Conservation (phyloP, 345 rosid genomes). For the Eucalyptus cloeziana region DNA sequence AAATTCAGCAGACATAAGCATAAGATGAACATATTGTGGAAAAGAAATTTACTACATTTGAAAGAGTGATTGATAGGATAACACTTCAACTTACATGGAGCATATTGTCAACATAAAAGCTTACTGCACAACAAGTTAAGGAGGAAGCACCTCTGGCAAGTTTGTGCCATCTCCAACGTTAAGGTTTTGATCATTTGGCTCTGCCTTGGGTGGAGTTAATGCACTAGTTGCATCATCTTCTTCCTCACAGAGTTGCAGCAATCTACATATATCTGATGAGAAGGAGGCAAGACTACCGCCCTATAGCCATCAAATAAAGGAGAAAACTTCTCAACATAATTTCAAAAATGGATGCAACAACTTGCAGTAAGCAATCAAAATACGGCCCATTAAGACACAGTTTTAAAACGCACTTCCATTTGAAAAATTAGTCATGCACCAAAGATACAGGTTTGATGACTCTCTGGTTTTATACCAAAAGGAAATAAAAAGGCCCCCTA, state of each 20-base stretch:
- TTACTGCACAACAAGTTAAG: background rate
- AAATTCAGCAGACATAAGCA: background rate
- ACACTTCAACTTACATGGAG: background rate
- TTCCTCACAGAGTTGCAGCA: constrained; percentile 87
- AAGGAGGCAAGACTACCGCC: constrained; percentile 82
- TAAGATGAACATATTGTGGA: background rate
- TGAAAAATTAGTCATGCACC: background rate
- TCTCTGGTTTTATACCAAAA: background rate
- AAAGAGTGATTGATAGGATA: background rate
- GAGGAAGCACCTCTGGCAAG: constrained; percentile 43
- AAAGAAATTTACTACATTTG: background rate
- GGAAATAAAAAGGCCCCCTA: background rate
- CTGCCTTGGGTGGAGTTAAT: constrained; percentile 68
- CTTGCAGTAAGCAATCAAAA: background rate
- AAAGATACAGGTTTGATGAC: background rate
- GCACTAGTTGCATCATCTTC: constrained; percentile 97
- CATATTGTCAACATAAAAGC: background rate
- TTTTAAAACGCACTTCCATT: background rate
- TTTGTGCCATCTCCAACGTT: constrained; percentile 30
- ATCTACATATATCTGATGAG: constrained; percentile 81
- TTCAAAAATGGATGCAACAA: background rate
- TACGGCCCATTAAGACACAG: background rate
- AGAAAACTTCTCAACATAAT: background rate
- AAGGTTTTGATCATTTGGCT: constrained; percentile 70
- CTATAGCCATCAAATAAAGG: constrained; percentile 10